A percentile compares a stretch with the other conserved stretches of the same genome.
These are phyloP conservation scores for Rhodotorula sp. DNA, from an alignment of 1,284 basidiomycete genomes.

Conservation along the genomic window DNA sequence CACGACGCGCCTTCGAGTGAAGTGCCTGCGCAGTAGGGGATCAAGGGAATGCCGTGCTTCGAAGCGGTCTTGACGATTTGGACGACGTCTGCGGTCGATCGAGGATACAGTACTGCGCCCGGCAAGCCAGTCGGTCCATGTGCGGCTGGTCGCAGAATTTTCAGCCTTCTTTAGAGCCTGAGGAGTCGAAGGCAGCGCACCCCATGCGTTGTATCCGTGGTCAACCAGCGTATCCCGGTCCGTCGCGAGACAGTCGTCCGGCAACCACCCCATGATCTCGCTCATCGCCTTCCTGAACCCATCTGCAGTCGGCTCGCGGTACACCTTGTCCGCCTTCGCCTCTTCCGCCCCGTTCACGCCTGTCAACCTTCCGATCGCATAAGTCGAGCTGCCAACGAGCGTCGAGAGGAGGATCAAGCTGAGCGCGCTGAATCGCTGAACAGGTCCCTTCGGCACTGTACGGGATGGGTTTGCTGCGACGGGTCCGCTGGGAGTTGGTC, in stretches of 20 bases:
- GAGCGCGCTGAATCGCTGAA: constrained; percentile 11
- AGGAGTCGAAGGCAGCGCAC: background rate
- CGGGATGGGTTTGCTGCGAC: constrained; percentile 1
- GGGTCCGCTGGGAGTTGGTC: constrained; percentile 24
- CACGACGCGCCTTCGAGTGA: constrained; percentile 45
- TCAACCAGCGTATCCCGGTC: constrained; percentile 35
- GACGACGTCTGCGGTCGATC: constrained; percentile 65
- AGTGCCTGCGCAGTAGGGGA: constrained; percentile 68
- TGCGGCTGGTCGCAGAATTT: background rate
- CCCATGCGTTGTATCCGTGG: constrained; percentile 36
- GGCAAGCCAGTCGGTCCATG: constrained; percentile 42
- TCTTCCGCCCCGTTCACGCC: background rate
- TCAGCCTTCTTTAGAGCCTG: background rate
- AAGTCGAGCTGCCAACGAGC: constrained; percentile 38
- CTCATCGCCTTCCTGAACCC: constrained; percentile 35
- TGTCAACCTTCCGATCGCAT: constrained; percentile 19
- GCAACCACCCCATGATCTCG: constrained; percentile 31
- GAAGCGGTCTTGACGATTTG: constrained; percentile 61
- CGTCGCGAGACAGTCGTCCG: constrained; percentile 34
- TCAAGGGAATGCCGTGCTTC: constrained; percentile 67
- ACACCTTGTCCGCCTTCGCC: background rate
- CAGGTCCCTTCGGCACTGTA: background rate
- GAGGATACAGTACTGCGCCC: constrained; percentile 42
- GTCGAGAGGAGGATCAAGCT: constrained; percentile 41
- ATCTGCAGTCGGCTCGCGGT: constrained; percentile 32